Base-by-base conservation (phyloP, 306 rosid species). In the Cucurbita argyrosperma region DNA sequence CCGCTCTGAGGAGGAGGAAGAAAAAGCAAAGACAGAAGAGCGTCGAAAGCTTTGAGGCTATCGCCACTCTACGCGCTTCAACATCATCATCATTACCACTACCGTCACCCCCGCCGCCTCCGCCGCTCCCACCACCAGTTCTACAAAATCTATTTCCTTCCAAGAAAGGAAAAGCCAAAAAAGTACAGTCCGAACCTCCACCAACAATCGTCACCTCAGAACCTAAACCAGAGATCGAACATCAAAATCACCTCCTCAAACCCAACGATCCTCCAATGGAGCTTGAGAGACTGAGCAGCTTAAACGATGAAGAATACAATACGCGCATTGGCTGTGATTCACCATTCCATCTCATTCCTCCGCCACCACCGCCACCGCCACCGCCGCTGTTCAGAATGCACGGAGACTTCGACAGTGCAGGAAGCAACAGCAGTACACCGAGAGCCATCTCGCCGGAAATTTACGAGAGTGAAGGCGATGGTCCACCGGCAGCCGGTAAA, bases 341-440 rank as follows among this genome's bases (percentile, higher is more conserved):
- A 0, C 90, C 94, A 2, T 57, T 85, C 73, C 78, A 30, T 40
- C 76, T 85, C 57, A 85, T 86, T 35, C 96, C 97, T 35, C 96
- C 97, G 6, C 92, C 90, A 0, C 91, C 96, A 0, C 91, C 96
- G 0, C 92, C 97, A 0, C 97, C 98, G 0, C 96, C 88, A 0
- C 89, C 82, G 3, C 90, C 80, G 1, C 96, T 91, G 0, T 94
- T 90, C 77, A 85, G 78, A 18, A 71, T 82, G 79, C 90, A 84
- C 5, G 98, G 98, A 35, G 95, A 90, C 66, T 94, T 71, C 57
- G 88, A 90, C 11, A 86, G 95, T 60, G 76, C 86, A 56, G 85
- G 87, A 23, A 94, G 98, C 85, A 76, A 78, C 35, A 74, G 79
- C 68, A 87, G 89, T 78, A 79, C 88, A 38, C 78, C 88, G 8